Base-by-base conservation (phyloP, 2,329 filamentous ascomycete species). In the Nigrograna mackinnonii region DNA sequence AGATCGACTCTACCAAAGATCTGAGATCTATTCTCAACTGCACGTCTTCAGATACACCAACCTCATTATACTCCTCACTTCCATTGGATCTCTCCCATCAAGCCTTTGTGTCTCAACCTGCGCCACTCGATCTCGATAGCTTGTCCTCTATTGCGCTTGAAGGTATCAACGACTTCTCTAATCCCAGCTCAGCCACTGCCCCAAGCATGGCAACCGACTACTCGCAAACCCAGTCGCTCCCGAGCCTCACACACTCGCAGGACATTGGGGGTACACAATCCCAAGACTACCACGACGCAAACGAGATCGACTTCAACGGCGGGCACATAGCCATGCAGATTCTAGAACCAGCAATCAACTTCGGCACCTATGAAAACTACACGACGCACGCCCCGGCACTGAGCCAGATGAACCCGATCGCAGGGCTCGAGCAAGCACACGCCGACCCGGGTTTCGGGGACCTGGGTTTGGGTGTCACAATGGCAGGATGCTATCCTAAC, bases 241-340 rank as follows among this genome's bases (percentile, higher is more conserved):
- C 57, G 1, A 50, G 48, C 22, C 44, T 59, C 2, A 41, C 53
- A 1, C 52, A 60, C n/a, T 47, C 41, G 12, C 55, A 59, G 31
- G 61, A 55, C 35, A 44, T 50, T 3, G 32, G 44, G 4, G 41
- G 44, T 5, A 9, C 20, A 3, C 46, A 50, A 4, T 26, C 34
- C 9, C 30, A 54, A 12, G 43, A 53, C 5, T 55, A 44, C 17
- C 47, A 46, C 17, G 52, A 63, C 20, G 51, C 62, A 16, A 70
- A 70, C 41, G 57, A 60, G 11, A 68, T 72, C 47, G 68, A 73
- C 48, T 73, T 74, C 56, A 55, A 50, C 16, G 63, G 58, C 37
- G 67, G 68, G 11, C 66, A 68, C 28, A 70, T 74, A 41, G 62
- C 64, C 39, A 63, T 73, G 34, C 46, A 1, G 53, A 49, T 32